These are phyloP conservation scores for Porodaedalea pini DNA, from an alignment of 1,284 basidiomycete genomes.

Conservation along the genomic window DNA sequence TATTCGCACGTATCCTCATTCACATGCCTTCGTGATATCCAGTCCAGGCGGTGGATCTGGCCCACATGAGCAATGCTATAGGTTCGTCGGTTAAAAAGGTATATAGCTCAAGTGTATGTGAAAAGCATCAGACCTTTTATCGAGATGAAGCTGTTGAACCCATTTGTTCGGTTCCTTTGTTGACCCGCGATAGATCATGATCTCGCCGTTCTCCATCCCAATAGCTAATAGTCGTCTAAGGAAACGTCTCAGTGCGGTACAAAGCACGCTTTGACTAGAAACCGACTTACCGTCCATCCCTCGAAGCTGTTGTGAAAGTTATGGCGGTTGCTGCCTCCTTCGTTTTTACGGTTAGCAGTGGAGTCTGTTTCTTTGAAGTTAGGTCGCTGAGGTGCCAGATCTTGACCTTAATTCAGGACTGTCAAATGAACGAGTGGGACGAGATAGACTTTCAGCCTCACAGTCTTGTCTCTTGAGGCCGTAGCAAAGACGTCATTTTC, in stretches of 20 bases:
- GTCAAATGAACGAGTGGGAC: background rate
- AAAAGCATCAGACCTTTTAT: constrained; percentile 39
- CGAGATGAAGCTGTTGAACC: constrained; percentile 43
- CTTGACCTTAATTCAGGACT: constrained; percentile 52
- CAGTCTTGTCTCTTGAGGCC: constrained; percentile 94
- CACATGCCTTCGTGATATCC: constrained; percentile 44
- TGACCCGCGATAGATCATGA: constrained; percentile 51
- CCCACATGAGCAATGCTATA: constrained; percentile 60
- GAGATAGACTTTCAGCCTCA: no score
- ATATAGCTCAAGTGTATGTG: background rate
- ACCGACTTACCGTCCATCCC: constrained; percentile 38
- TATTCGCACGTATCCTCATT: constrained; percentile 20
- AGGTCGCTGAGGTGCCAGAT: constrained; percentile 49
- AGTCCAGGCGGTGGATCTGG: constrained; percentile 66
- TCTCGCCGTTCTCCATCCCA: constrained; percentile 68
- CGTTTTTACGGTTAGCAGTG: constrained; percentile 53
- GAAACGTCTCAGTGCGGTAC: background rate
- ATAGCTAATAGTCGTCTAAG: constrained; percentile 62
- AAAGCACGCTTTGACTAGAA: background rate
- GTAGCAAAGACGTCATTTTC: constrained; percentile 83
- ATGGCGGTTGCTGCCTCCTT: constrained; percentile 70
- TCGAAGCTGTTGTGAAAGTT: constrained; percentile 48
- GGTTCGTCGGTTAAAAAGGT: constrained; percentile 3
- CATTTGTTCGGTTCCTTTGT: constrained; percentile 40
- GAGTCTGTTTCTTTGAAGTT: constrained; percentile 44